phyloP scores from a whole-genome alignment of 179 eudicot genomes.

The Drosera spatulata region DNA sequence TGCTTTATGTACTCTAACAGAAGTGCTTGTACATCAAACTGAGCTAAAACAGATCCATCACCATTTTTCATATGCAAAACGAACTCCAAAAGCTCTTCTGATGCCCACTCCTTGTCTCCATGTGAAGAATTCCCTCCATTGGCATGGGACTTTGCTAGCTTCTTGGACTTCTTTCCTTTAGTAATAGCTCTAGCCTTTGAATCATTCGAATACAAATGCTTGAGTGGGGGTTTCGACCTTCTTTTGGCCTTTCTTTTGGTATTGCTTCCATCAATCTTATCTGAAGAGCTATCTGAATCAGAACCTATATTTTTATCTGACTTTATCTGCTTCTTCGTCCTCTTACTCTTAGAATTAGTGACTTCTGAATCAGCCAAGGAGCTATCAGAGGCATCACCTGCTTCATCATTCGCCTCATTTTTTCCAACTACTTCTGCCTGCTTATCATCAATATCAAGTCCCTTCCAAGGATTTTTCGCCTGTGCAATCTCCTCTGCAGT shows the following conservation, averaged over 20 bases:
- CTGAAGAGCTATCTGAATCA: conserved; percentile 46
- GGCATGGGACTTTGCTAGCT: conserved; percentile 32
- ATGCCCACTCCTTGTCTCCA: conserved; percentile 67
- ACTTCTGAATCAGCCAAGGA: conserved; percentile 31
- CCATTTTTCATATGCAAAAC: conserved; percentile 90
- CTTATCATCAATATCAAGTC: conserved; percentile 27
- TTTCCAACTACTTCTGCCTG: conserved; percentile 29
- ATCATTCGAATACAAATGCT: conserved; percentile 63
- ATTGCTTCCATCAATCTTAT: conserved; percentile 28
- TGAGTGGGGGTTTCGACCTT: conserved; percentile 30
- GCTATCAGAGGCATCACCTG: conserved; percentile 56
- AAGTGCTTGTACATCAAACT: conserved; percentile 90
- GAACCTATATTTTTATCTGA: conserved; percentile 24
- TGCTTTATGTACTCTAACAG: conserved; percentile 81
- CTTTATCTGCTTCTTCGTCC: conserved; percentile 44
- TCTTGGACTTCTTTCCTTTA: conserved; percentile 52
- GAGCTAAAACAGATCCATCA: conserved; percentile 59
- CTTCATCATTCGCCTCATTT: conserved; percentile 33
- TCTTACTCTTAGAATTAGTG: conserved; percentile 40
- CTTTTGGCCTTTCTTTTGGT: conserved; percentile 42
- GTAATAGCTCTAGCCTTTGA: conserved; percentile 30
- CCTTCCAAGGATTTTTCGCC: conserved; percentile 71
- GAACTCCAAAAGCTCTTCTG: conserved; percentile 84
- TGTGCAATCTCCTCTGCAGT: conserved; percentile 49
- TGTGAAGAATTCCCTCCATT: conserved; percentile 23